Base-by-base conservation (phyloP, 345 rosid genomes). In the Noccaea bulbosa region DNA sequence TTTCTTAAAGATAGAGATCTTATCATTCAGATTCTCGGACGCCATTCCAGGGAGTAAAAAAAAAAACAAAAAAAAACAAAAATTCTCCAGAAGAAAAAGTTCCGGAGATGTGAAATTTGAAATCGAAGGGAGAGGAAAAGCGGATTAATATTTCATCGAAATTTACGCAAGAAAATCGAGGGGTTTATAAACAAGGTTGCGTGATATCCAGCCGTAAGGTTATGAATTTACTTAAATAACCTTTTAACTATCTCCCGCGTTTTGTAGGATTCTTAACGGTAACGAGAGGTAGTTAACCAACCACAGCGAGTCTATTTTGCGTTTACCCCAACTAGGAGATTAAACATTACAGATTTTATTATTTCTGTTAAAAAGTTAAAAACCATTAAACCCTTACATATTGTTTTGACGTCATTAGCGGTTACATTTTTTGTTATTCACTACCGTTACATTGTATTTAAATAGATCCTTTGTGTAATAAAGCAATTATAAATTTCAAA, bases 1-100 rank as follows among this genome's bases (percentile, higher is more conserved):
- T 61, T 89, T 91, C 50, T 71, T 84, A 75, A 94, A 91, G 65
- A 94, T 79, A 32, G 81, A 77, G 71, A 78, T 80, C 87, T 86
- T 94, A 77, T 91, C 99, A 57, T 76, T 76, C 48, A 70, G 78
- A 60, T 41, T 77, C 9, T 88, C 95, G 40, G 83, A 81, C 61
- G 95, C 90, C 99, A 94, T 63, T 73, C 41, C 56, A 15, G 38
- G 48, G 75, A 45, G 22, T 45, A 62, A 52, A 20, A 32, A 15
- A 22, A n/a, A n/a, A n/a, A n/a, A n/a, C n/a, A n/a, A n/a, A n/a
- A n/a, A n/a, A n/a, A n/a, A 62, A 22, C 20, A 15, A 35, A 11
- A n/a, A 33, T 52, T 45, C 66, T 53, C 71, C 64, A 61, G 52
- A 16, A 64, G 68, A 16, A 7, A 40, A 11, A 33, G 24, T 30